These are phyloP conservation scores for Didymella sp. DNA, from an alignment of 2,329 filamentous ascomycete genomes.

Conservation along the genomic window DNA sequence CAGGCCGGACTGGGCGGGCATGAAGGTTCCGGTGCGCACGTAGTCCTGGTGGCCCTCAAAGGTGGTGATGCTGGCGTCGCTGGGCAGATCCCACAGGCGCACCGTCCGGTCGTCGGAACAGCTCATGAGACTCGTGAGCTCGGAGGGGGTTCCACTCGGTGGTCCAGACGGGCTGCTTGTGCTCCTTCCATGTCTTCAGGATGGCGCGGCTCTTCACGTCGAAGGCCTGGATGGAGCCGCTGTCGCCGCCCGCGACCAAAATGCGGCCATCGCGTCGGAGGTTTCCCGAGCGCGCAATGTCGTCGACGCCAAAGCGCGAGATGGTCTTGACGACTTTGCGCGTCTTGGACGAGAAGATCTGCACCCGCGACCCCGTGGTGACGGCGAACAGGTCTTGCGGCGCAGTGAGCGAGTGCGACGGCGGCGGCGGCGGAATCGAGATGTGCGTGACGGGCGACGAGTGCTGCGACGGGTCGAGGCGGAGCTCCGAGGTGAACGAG, in stretches of 20 bases:
- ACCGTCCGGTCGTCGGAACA: conserved; percentile 93
- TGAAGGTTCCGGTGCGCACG: conserved; percentile 84
- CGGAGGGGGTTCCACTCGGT: conserved; percentile 91
- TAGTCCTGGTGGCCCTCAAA: conserved; percentile 93
- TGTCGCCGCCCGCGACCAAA: conserved; percentile 88
- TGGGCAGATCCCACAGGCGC: conserved; percentile 90
- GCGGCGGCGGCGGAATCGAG: conserved; percentile 66
- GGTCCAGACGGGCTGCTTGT: conserved; percentile 92
- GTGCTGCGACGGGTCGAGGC: conserved; percentile 83
- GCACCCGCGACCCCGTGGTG: conserved; percentile 90
- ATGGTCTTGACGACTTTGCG: conserved; percentile 94
- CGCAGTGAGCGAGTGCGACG: conserved; percentile 47
- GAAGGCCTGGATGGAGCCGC: conserved; percentile 92
- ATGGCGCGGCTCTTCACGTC: conserved; percentile 90
- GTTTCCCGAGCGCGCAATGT: conserved; percentile 87
- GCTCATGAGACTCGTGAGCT: conserved; percentile 85
- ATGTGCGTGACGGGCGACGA: conserved; percentile 91
- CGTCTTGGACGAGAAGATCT: conserved; percentile 91
- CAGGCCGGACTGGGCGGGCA: conserved; percentile 74
- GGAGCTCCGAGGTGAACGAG: conserved; percentile 88
- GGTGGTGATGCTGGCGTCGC: conserved; percentile 74
- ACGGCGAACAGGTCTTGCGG: conserved; percentile 80
- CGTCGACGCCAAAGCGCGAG: conserved; percentile 78
- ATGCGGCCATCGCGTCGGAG: conserved; percentile 88
- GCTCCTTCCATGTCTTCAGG: conserved; percentile 91